Conservation (phyloP, 306 rosid species). For the Corylus avellana region DNA sequence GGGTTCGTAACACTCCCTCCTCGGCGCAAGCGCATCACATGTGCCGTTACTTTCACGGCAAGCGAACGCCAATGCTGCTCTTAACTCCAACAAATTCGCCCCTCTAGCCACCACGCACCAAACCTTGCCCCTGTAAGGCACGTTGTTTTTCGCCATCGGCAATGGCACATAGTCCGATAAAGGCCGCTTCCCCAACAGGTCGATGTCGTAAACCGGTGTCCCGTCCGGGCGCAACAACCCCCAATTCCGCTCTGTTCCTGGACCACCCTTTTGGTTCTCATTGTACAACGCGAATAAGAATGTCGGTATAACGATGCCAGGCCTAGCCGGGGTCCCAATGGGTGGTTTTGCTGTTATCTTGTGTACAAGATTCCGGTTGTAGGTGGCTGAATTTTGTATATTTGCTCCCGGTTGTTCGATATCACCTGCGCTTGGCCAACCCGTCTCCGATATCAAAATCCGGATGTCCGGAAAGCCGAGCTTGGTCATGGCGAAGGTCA, state of each 20-base stretch:
- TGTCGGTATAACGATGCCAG: slow-evolving; percentile 56
- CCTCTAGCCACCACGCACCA: slow-evolving; percentile 53
- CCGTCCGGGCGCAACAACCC: slow-evolving; percentile 63
- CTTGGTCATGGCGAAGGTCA: slow-evolving; percentile 69
- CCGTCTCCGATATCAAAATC: slow-evolving; percentile 65
- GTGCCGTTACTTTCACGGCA: slow-evolving; percentile 38
- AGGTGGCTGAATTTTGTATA: slow-evolving; percentile 59
- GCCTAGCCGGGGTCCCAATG: slow-evolving; percentile 68
- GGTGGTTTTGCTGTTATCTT: slow-evolving; percentile 55
- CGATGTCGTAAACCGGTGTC: slow-evolving; percentile 57
- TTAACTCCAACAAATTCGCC: slow-evolving; percentile 29
- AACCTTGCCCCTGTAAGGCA: slow-evolving; percentile 34
- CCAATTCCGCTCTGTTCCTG: slow-evolving; percentile 77
- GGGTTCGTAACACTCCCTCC: slow-evolving; percentile 44
- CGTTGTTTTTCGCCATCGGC: slow-evolving; percentile 34
- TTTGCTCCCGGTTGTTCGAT: slow-evolving; percentile 55
- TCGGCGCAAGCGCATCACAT: slow-evolving; percentile 50
- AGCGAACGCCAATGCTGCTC: slow-evolving; percentile 23
- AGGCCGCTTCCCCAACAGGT: slow-evolving; percentile 45
- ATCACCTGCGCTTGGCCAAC: slow-evolving; percentile 75
- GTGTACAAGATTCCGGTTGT: slow-evolving; percentile 58
- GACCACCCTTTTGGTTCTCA: slow-evolving; percentile 67
- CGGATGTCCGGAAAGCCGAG: slow-evolving; percentile 62
- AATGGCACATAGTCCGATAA: slow-evolving; percentile 26
- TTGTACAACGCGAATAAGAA: slow-evolving; percentile 71